These are phyloP conservation scores for Primulina eburnea DNA, from an alignment of 257 asterid species.

Conservation along the genomic window DNA sequence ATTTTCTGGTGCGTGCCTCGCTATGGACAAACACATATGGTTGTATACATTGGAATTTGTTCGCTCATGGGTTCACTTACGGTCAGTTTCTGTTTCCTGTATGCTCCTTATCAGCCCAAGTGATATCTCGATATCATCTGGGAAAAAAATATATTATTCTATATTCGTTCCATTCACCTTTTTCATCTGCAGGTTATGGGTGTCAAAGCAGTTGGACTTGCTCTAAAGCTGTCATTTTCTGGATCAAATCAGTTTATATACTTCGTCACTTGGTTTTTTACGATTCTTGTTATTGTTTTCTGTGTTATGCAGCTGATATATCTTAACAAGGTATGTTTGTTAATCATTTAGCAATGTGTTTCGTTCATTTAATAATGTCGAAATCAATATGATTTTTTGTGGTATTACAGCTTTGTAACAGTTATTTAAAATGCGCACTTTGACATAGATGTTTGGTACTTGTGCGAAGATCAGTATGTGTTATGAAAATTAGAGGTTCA, in stretches of 20 bases:
- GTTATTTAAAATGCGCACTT: neutral
- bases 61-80: constrained; percentile 85
- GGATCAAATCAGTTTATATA: constrained; percentile 75
- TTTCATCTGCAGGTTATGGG: constrained; percentile 57
- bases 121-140: neutral
- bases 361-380: neutral
- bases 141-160: neutral
- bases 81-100: constrained; percentile 36
- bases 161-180: neutral
- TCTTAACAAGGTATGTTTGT: constrained; percentile 61
- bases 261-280: constrained; percentile 77
- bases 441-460: neutral
- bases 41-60: constrained; percentile 82
- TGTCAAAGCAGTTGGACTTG: constrained; percentile 79
- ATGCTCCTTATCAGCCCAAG: constrained; percentile 11
- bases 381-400: no score
- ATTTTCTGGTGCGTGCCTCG: constrained; percentile 56
- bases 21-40: constrained; percentile 68
- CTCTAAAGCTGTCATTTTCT: constrained; percentile 55
- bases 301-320: constrained; percentile 69
- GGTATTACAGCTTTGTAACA: neutral
- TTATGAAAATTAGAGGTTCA: neutral
- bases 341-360: neutral
- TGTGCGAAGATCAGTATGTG: neutral
- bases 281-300: constrained; percentile 45